Percentiles rank a stretch among this genome's conserved stretches.
These are phyloP conservation scores for Ilyonectria sp. DNA, from an alignment of 2,329 filamentous ascomycete genomes.

Conservation along the genomic window DNA sequence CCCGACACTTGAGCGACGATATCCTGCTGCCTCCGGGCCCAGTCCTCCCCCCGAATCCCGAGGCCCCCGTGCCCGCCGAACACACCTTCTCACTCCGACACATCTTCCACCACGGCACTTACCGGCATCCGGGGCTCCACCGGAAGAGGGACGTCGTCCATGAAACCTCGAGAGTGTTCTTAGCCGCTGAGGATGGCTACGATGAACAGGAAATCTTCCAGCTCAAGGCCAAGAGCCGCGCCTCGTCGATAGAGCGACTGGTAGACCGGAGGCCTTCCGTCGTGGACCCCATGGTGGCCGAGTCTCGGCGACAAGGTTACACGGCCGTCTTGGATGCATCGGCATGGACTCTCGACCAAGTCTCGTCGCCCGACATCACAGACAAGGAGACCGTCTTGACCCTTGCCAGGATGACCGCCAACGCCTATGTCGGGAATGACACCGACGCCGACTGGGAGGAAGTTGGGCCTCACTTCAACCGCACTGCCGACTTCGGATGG, in stretches of 20 bases:
- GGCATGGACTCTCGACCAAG: conserved; percentile 87
- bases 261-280: conserved; percentile 82
- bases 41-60: conserved; percentile 58
- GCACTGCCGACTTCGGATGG: conserved; percentile 94
- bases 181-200: conserved; percentile 72
- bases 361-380: conserved; percentile 84
- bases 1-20: conserved; percentile 58
- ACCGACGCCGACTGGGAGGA: conserved; percentile 86
- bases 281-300: conserved; percentile 84
- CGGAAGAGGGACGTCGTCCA: conserved; percentile 79
- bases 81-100: conserved; percentile 83
- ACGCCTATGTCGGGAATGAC: conserved; percentile 87
- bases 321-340: conserved; percentile 78
- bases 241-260: conserved; percentile 83
- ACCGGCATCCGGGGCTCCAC: conserved; percentile 84
- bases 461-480: conserved; percentile 84
- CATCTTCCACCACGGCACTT: conserved; percentile 92
- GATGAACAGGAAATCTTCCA: conserved; percentile 65
- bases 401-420: conserved; percentile 88
- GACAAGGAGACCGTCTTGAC: conserved; percentile 88
- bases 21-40: conserved; percentile 59
- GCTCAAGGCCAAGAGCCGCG: conserved; percentile 74
- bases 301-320: conserved; percentile 78
- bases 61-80: conserved; percentile 64
- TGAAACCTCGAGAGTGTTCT: conserved; percentile 69